Conservation (phyloP, 345 rosid genomes). For the Lumnitzera littorea region DNA sequence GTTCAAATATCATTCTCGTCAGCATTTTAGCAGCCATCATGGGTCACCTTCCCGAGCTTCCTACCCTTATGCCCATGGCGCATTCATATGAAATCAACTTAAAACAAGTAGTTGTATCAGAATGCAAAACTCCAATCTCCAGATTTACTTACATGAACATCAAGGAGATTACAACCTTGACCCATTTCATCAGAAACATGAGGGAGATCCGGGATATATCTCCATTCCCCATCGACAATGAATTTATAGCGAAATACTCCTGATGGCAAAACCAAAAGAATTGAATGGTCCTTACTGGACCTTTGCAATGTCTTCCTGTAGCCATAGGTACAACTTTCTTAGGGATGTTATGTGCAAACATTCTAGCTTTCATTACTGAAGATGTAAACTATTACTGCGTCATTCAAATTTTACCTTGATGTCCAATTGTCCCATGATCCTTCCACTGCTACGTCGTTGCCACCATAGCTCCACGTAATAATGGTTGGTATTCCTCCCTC, state of each 20-base stretch:
- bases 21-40: too few species aligned
- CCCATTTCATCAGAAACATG: slow-evolving; percentile 61
- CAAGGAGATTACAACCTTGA: slow-evolving; percentile 65
- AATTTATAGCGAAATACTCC: slow-evolving; percentile 85
- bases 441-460: slow-evolving; percentile 74
- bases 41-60: too few species aligned
- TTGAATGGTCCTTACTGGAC: slow-evolving; percentile 74
- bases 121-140: background rate
- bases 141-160: slow-evolving; percentile 60
- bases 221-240: slow-evolving; percentile 80
- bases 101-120: background rate
- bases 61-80: too few species aligned
- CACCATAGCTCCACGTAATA: slow-evolving; percentile 86
- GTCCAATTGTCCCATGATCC: slow-evolving; percentile 96
- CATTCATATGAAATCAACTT: background rate
- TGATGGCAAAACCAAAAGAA: slow-evolving; percentile 69
- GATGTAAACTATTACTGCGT: too few species aligned
- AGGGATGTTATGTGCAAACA: background rate
- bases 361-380: too few species aligned
- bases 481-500: slow-evolving; percentile 70
- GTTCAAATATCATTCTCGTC: too few species aligned
- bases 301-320: slow-evolving; percentile 71
- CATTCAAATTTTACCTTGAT: slow-evolving; percentile 39
- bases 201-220: slow-evolving; percentile 78
- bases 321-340: slow-evolving; percentile 9